Evolutionary conservation across 768 basidiomycete genomes (phyloP).

Genomic region (Lactarius vividus): DNA sequence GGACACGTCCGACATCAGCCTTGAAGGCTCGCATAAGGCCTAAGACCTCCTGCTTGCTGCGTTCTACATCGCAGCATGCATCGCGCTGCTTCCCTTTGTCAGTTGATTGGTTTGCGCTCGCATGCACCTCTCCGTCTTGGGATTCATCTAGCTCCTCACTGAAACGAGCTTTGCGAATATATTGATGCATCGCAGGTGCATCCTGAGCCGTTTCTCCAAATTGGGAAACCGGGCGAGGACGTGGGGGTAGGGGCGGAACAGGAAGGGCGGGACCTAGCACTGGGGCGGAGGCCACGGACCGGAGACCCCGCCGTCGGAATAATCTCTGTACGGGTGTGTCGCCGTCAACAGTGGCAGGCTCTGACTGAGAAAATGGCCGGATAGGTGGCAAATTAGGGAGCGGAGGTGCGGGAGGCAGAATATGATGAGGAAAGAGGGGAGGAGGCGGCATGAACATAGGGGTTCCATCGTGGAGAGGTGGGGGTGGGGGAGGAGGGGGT

Average conservation of each 20-base stretch:
- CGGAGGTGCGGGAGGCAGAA: slow-evolving; percentile 27
- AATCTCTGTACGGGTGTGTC: slow-evolving; percentile 15
- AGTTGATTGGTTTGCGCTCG: not conserved
- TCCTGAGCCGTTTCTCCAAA: not conserved
- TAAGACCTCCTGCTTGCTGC: slow-evolving; percentile 50
- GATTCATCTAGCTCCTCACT: slow-evolving; percentile 15
- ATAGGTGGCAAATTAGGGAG: slow-evolving; percentile 17
- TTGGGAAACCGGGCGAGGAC: slow-evolving; percentile 22
- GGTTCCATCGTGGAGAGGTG: slow-evolving; percentile 4
- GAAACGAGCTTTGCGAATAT: not conserved
- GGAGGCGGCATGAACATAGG: slow-evolving; percentile 3
- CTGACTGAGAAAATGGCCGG: slow-evolving; percentile 5
- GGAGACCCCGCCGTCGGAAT: slow-evolving; percentile 20
- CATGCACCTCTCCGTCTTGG: not conserved
- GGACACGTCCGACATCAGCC: slow-evolving; percentile 47
- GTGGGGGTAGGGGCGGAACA: slow-evolving; percentile 30
- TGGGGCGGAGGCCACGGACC: slow-evolving; percentile 22
- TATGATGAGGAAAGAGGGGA: slow-evolving; percentile 7
- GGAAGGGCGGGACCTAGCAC: slow-evolving; percentile 20
- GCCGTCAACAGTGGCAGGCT: not conserved
- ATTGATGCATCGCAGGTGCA: not conserved
- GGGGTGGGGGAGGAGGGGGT: slow-evolving; percentile 15
- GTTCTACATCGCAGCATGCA: slow-evolving; percentile 45
- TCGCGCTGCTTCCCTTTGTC: slow-evolving; percentile 8
- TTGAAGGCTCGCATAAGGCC: slow-evolving; percentile 51